Percentiles rank a stretch among this genome's conserved stretches.
Conservation (phyloP, 2,329 filamentous ascomycete genomes). For the Intubia oerlemansii region DNA sequence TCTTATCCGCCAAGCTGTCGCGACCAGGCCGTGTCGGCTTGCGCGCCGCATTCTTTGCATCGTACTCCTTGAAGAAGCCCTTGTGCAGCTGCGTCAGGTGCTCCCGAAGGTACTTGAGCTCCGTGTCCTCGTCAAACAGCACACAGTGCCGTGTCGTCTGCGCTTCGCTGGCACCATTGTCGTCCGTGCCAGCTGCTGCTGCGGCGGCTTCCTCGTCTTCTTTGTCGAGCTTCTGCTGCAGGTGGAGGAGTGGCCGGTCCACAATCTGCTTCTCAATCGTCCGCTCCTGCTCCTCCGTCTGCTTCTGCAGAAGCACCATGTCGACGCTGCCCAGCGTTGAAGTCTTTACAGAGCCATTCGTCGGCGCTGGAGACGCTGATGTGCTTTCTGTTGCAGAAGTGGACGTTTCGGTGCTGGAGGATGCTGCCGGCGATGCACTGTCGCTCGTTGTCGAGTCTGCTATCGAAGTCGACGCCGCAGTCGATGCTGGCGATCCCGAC, state of each 20-base stretch:
- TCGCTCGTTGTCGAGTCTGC: not conserved
- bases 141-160: constrained; percentile 41
- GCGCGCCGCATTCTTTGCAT: constrained; percentile 22
- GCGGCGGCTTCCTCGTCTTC: constrained; percentile 40
- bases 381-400: too few species aligned
- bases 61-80: constrained; percentile 68
- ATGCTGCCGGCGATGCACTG: not conserved
- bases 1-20: constrained; percentile 17
- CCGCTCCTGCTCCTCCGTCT: constrained; percentile 72
- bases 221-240: constrained; percentile 79
- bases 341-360: not conserved
- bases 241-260: constrained; percentile 72
- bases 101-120: constrained; percentile 55
- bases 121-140: constrained; percentile 70
- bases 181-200: not conserved
- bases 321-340: constrained; percentile 41
- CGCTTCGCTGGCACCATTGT: too few species aligned
- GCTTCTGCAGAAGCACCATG: constrained; percentile 45
- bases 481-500: too few species aligned
- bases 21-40: too few species aligned
- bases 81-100: constrained; percentile 57
- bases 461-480: too few species aligned
- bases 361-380: constrained; percentile 1
- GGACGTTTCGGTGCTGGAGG: not conserved
- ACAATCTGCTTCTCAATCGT: constrained; percentile 72